These are phyloP conservation scores for Fusarium brachygibbosum DNA, from an alignment of 2,329 filamentous ascomycete genomes.

Conservation along the genomic window DNA sequence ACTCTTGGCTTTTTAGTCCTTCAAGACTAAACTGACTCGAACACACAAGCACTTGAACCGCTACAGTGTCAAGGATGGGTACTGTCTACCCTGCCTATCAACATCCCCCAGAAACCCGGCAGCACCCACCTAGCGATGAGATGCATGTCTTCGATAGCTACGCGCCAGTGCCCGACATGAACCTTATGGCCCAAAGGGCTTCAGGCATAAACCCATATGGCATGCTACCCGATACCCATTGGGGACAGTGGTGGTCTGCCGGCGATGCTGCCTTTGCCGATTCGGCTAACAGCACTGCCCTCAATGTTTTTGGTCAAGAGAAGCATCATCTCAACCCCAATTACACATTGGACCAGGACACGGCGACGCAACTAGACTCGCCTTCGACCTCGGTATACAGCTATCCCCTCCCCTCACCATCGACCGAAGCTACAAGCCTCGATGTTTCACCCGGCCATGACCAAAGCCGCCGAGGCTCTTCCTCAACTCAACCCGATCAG, in stretches of 20 bases:
- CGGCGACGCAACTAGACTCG: neutral
- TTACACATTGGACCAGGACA: neutral
- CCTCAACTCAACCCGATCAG: neutral
- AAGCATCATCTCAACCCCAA: neutral
- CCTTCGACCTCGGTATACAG: neutral
- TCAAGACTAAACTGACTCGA: neutral
- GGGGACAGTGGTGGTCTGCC: slow-evolving; percentile 1
- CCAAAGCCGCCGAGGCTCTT: neutral
- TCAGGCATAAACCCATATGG: neutral
- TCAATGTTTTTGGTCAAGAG: neutral
- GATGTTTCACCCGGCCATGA: neutral
- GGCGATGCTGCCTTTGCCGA: neutral
- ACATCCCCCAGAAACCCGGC: accelerated
- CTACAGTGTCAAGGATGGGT: neutral
- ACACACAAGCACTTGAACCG: neutral
- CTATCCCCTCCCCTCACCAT: neutral
- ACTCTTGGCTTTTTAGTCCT: neutral
- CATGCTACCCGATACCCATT: neutral
- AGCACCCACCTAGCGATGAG: neutral
- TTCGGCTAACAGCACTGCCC: too few relatives aligned
- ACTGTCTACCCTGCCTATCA: neutral
- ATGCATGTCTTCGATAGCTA: neutral
- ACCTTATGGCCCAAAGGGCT: neutral
- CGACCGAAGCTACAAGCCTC: neutral
- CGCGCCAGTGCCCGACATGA: neutral